Evolutionary conservation across 495 filamentous ascomycete species (phyloP).

Genomic region (Daldinia concentrica): DNA sequence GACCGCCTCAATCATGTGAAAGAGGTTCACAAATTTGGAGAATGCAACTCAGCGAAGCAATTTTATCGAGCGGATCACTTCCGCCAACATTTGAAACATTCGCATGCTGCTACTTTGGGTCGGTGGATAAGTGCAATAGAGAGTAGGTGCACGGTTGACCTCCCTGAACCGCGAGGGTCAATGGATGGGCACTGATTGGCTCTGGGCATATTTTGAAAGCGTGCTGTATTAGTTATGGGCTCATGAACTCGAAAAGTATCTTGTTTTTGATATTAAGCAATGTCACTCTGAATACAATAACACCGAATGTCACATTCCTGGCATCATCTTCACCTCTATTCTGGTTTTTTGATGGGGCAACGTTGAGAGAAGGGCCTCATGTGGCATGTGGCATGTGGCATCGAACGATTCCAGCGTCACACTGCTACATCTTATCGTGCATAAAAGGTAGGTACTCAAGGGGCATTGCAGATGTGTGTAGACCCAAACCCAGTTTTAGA

Average conservation of each 20-base stretch:
- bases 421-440: background rate
- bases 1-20: slow-evolving; percentile 70
- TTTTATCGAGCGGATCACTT: slow-evolving; percentile 91
- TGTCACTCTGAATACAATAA: background rate
- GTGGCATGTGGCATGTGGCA: background rate
- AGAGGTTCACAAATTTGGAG: slow-evolving; percentile 79
- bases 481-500: background rate
- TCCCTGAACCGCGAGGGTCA: background rate
- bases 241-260: background rate
- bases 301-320: background rate
- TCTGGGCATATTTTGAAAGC: slow-evolving; percentile 1
- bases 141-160: slow-evolving; percentile 78
- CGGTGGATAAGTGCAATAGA: slow-evolving; percentile 88
- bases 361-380: background rate
- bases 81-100: slow-evolving; percentile 85
- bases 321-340: background rate
- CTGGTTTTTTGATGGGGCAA: background rate
- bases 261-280: background rate
- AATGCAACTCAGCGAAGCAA: slow-evolving; percentile 87
- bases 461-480: background rate
- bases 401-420: background rate
- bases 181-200: background rate
- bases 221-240: background rate
- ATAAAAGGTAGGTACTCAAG: background rate
- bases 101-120: slow-evolving; percentile 74